Percentiles rank a stretch among this genome's conserved stretches.
Conservation (phyloP, 345 rosid species). For the Firmiana major region DNA sequence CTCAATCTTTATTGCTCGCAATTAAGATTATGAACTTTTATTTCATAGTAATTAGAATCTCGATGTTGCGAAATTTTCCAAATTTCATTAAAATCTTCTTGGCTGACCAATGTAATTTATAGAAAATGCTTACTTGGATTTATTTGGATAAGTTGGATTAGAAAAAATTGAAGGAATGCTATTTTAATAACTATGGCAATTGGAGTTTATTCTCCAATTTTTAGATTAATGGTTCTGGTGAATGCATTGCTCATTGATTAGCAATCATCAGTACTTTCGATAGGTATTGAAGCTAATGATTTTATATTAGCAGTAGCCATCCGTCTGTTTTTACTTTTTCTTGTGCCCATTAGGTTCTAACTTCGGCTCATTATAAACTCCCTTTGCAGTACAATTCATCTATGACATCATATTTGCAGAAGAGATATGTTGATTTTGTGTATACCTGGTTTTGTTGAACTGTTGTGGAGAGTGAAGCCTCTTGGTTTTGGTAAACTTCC, state of each 20-base stretch:
- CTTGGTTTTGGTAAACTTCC: background rate
- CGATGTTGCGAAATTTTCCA: background rate
- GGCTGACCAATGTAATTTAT: background rate
- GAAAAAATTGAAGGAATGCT: background rate
- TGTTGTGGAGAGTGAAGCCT: background rate
- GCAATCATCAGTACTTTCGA: too few relatives aligned
- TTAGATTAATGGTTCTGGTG: too few relatives aligned
- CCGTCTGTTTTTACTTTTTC: too few relatives aligned
- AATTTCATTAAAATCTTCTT: background rate
- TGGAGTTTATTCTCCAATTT: background rate
- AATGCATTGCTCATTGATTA: too few relatives aligned
- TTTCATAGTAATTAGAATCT: background rate
- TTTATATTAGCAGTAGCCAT: too few relatives aligned
- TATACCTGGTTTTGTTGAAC: background rate
- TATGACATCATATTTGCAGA: constrained; percentile 60
- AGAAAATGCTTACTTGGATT: background rate
- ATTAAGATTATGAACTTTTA: background rate
- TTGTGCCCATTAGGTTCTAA: background rate
- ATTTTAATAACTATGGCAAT: background rate
- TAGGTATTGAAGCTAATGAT: too few relatives aligned
- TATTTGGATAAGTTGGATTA: background rate
- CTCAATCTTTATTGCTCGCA: background rate
- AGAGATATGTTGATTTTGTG: constrained; percentile 31
- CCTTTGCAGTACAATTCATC: constrained; percentile 50
- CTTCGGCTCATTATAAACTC: background rate